Conservation (phyloP, 73 alveolate species). For the Diophrys sp. region DNA sequence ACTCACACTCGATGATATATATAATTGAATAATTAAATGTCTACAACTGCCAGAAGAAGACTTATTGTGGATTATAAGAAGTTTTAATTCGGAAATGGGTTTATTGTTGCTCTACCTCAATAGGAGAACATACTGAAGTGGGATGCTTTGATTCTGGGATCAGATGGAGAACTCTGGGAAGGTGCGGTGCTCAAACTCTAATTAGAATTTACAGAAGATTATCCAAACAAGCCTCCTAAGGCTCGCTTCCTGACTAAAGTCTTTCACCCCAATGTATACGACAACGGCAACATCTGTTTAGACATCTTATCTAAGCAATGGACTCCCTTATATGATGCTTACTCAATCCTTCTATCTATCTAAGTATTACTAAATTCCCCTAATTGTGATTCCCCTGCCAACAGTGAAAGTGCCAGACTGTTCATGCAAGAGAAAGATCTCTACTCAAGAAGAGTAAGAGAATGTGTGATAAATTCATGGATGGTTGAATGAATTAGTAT, state of each 20-base stretch:
- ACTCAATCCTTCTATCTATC: constrained; percentile 15
- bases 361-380: constrained; percentile 18
- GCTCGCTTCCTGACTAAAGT: constrained; percentile 60
- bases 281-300: constrained; percentile 28
- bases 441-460: not conserved
- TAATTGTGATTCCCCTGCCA: not conserved
- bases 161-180: constrained; percentile 72
- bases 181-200: constrained; percentile 61
- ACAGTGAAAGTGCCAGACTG: not conserved
- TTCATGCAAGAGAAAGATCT: too few relatives aligned
- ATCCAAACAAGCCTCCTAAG: constrained; percentile 65
- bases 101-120: too few relatives aligned
- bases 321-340: constrained; percentile 9
- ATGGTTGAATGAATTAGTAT: too few relatives aligned
- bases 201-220: constrained; percentile 47
- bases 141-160: constrained; percentile 61
- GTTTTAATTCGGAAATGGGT: too few relatives aligned
- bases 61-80: too few relatives aligned
- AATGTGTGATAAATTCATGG: not conserved
- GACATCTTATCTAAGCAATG: constrained; percentile 33
- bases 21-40: too few relatives aligned
- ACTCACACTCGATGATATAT: too few relatives aligned
- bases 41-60: too few relatives aligned
- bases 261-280: constrained; percentile 59
- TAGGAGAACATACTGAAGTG: too few relatives aligned